These are phyloP conservation scores for Suillus americanus DNA, from an alignment of 768 basidiomycete genomes.

Conservation along the genomic window DNA sequence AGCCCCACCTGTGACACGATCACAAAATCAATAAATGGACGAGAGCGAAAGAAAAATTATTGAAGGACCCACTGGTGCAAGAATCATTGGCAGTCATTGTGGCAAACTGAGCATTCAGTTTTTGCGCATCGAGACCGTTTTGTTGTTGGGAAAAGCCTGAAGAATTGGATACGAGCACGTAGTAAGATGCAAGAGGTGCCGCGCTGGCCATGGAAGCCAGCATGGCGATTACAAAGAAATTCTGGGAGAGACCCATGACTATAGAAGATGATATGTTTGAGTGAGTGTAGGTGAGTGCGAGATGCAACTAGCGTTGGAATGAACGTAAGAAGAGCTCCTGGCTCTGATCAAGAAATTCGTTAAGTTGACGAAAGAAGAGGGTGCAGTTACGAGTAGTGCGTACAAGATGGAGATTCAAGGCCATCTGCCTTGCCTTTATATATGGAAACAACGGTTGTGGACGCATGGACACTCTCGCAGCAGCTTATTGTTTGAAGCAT, in stretches of 20 bases:
- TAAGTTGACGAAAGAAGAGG: conserved; percentile 4
- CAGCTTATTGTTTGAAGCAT: conserved; percentile 9
- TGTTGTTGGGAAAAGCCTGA: conserved; percentile 22
- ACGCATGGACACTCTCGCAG: conserved; percentile 5
- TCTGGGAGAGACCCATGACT: conserved; percentile 1
- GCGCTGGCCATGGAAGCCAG: conserved; percentile 9
- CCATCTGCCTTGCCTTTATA: conserved; percentile 6
- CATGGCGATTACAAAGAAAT: conserved; percentile 6
- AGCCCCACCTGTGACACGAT: conserved; percentile 23
- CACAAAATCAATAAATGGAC: background rate
- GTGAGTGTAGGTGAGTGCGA: background rate
- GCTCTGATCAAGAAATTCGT: conserved; percentile 8
- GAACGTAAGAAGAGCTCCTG: conserved; percentile 11
- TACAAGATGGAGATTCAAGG: conserved; percentile 2
- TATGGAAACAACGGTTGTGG: conserved; percentile 1
- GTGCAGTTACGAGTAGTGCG: background rate
- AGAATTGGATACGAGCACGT: conserved; percentile 11
- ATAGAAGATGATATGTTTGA: background rate
- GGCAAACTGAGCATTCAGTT: conserved; percentile 35
- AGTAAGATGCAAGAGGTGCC: conserved; percentile 5
- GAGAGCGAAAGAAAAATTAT: background rate
- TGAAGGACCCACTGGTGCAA: conserved; percentile 28
- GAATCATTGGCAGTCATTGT: conserved; percentile 24
- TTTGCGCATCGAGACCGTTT: conserved; percentile 38
- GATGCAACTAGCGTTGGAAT: conserved; percentile 1